Base-by-base conservation (phyloP, 495 filamentous ascomycete genomes). In the Hypoxylon cercidicola region DNA sequence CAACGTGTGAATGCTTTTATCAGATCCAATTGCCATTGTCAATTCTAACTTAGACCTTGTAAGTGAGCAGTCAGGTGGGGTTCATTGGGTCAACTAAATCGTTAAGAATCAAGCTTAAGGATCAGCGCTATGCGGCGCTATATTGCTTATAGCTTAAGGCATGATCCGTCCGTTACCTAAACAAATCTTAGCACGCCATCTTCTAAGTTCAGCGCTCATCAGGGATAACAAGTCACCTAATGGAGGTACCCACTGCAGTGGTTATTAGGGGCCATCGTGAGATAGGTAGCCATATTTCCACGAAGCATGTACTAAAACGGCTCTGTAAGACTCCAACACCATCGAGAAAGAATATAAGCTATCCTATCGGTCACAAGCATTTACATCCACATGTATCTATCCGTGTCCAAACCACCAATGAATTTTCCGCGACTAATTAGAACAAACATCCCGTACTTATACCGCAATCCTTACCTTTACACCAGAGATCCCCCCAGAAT, bases 161-260 rank as follows among this genome's bases (percentile, higher is more conserved):
- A 55, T 65, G 61, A 64, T 64, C 55, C 55, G 44, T 51, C 48
- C 40, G 28, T 64, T 64, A 59, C 46, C 46, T 64, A 58, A 64
- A 47, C 15, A 47, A 58, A 64, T 64, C 44, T 15, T 13, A 60
- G 44, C 55, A 63, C 59, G 59, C 51, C 60, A 64, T 57, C 45
- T 39, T 7, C 0, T 6, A 45, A 32, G 4, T n/a, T n/a, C n/a
- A n/a, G n/a, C n/a, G n/a, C n/a, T 45, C 52, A 54, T 46, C 58
- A 61, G 58, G 58, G 56, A 47, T n/a, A 60, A 43, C n/a, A n/a
- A n/a, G n/a, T n/a, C n/a, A n/a, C n/a, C n/a, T n/a, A n/a, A n/a
- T n/a, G n/a, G n/a, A n/a, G n/a, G n/a, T n/a, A n/a, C n/a, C n/a
- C n/a, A n/a, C n/a, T n/a, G n/a, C n/a, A n/a, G n/a, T n/a, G n/a